A percentile compares a stretch with the other conserved stretches of the same genome.
Conservation (phyloP, 495 filamentous ascomycete genomes). For the Neohortaea acidophila region DNA sequence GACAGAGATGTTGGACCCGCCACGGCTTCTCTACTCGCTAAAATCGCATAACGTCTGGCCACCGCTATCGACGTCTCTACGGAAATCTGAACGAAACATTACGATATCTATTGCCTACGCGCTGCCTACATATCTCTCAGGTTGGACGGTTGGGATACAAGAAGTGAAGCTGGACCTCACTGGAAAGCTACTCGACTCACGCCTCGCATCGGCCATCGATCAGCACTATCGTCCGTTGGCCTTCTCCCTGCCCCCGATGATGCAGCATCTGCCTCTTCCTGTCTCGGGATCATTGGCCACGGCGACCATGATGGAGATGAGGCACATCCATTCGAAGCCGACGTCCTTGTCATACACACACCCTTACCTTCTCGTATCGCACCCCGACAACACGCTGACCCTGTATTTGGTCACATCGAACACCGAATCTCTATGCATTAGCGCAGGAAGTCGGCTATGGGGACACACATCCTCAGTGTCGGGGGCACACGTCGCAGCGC, state of each 20-base stretch:
- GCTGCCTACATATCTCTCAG: constrained; percentile 46
- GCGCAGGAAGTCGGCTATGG: constrained; percentile 65
- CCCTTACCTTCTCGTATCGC: constrained; percentile 77
- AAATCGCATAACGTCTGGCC: constrained; percentile 66
- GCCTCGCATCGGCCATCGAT: constrained; percentile 36
- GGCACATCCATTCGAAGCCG: constrained; percentile 32
- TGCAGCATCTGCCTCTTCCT: constrained; percentile 21
- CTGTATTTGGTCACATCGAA: constrained; percentile 73
- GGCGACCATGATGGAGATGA: constrained; percentile 5
- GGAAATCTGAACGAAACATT: constrained; percentile 42
- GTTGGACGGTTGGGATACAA: constrained; percentile 84
- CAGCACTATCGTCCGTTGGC: constrained; percentile 26
- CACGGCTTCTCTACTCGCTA: constrained; percentile 58
- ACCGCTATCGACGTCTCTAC: constrained; percentile 65
- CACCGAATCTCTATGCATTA: constrained; percentile 48
- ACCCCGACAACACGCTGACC: constrained; percentile 84
- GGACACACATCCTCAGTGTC: constrained; percentile 89
- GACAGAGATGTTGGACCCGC: constrained; percentile 24
- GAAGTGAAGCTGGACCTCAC: constrained; percentile 51
- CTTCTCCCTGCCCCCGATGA: constrained; percentile 24
- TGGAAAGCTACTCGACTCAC: constrained; percentile 40
- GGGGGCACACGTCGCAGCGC: constrained; percentile 67
- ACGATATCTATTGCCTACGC: constrained; percentile 78
- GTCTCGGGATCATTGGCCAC: constrained; percentile 15
- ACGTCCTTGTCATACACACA: constrained; percentile 75